phyloP scores from a whole-genome alignment of 257 asterid genomes.

The Coffea canephora region DNA sequence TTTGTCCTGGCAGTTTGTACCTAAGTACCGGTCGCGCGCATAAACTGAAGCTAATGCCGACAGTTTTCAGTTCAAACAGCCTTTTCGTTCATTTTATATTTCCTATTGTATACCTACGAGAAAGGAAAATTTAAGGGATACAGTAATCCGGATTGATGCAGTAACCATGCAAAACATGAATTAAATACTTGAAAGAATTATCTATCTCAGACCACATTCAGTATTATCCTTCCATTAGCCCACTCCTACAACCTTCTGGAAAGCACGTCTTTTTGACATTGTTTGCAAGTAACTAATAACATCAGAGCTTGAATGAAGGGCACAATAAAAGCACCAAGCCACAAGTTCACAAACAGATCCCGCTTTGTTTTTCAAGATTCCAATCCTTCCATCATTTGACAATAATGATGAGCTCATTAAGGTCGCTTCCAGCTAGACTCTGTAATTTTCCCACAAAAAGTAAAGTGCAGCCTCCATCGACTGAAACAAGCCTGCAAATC shows the following conservation, averaged over 20 bases:
- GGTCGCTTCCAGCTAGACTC: slow-evolving; percentile 13
- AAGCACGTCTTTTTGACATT: neutral
- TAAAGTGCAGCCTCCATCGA: slow-evolving; percentile 14
- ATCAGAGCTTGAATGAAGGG: neutral
- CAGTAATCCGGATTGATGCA: neutral
- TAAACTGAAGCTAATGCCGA: neutral
- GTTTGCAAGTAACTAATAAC: neutral
- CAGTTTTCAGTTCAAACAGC: neutral
- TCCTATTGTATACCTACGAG: too few species aligned
- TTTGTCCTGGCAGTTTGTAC: neutral
- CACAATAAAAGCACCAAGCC: neutral
- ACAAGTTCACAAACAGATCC: neutral
- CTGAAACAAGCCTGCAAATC: slow-evolving; percentile 22
- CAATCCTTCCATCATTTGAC: neutral
- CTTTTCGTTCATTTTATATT: neutral
- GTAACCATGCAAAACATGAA: neutral
- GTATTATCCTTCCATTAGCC: neutral
- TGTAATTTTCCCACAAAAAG: slow-evolving; percentile 26
- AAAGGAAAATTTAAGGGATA: too few species aligned
- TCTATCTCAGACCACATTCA: neutral
- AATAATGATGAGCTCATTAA: slow-evolving; percentile 11
- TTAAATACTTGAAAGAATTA: neutral
- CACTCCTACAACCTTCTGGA: neutral
- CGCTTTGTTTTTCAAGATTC: neutral
- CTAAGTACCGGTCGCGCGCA: neutral